A percentile compares a stretch with the other conserved stretches of the same genome.
Evolutionary conservation across 352 stramenopile genomes (phyloP).

Genomic region (Phytophthora idaei): DNA sequence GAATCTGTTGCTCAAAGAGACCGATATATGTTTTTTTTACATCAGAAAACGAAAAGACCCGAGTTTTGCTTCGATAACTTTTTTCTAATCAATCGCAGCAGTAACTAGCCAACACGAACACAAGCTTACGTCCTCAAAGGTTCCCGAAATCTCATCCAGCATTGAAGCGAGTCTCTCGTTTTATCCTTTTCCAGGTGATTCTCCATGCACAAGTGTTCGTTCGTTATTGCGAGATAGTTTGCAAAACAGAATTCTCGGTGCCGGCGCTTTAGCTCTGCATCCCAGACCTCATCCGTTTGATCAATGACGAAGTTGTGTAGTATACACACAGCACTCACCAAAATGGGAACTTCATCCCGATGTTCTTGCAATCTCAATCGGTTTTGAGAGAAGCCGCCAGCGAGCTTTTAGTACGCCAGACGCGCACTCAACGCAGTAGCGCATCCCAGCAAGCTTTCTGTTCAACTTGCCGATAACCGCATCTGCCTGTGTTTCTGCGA

Average conservation of each 20-base stretch:
- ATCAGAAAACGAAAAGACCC: constrained; percentile 4
- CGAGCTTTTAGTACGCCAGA: not conserved
- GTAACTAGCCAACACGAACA: too few species aligned
- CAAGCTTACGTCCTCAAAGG: too few species aligned
- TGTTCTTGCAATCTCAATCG: not conserved
- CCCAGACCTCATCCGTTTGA: not conserved
- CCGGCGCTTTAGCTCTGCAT: not conserved
- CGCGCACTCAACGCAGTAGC: not conserved
- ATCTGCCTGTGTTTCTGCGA: not conserved
- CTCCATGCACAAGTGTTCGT: too few species aligned
- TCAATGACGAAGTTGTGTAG: constrained; percentile 7
- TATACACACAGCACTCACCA: not conserved
- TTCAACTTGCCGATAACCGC: not conserved
- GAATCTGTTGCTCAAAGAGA: not conserved
- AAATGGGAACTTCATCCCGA: not conserved
- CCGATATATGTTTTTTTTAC: not conserved
- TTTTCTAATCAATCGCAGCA: too few species aligned
- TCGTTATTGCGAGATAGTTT: too few species aligned
- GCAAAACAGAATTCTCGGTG: too few species aligned
- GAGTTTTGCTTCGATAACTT: not conserved
- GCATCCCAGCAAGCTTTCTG: not conserved
- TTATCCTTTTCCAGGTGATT: too few species aligned
- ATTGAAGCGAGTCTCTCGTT: too few species aligned
- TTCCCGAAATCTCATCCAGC: too few species aligned
- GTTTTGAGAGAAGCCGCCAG: not conserved